Conservation (phyloP, 2,329 filamentous ascomycete genomes). For the Neopestalotiopsis clavispora region DNA sequence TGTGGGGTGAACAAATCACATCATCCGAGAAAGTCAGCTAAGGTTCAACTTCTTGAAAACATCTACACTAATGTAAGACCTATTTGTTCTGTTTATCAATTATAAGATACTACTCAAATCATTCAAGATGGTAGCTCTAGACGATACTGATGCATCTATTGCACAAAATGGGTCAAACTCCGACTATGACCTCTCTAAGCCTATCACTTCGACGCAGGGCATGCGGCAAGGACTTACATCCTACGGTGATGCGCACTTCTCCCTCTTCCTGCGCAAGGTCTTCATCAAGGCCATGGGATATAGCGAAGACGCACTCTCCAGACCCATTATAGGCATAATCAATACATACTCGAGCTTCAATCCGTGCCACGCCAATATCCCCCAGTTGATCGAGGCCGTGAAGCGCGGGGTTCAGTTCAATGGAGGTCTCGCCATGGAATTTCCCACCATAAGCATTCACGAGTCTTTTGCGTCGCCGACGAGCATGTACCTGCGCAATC, state of each 20-base stretch:
- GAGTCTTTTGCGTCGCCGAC: constrained; percentile 73
- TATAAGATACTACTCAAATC: background rate
- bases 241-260: constrained; percentile 78
- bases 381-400: constrained; percentile 72
- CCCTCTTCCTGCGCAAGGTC: constrained; percentile 74
- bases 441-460: constrained; percentile 74
- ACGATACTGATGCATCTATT: background rate
- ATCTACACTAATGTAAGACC: background rate
- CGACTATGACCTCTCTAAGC: constrained; percentile 66
- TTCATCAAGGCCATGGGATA: constrained; percentile 81
- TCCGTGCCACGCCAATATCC: constrained; percentile 74
- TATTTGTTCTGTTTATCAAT: background rate
- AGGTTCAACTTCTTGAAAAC: background rate
- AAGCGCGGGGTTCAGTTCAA: constrained; percentile 71
- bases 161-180: background rate
- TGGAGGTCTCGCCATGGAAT: constrained; percentile 73
- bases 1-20: constrained; percentile 1
- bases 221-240: constrained; percentile 68
- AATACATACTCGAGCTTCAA: constrained; percentile 78
- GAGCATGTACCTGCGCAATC: constrained; percentile 75
- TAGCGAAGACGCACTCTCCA: constrained; percentile 70
- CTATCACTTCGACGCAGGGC: constrained; percentile 55
- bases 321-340: constrained; percentile 76
- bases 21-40: background rate
- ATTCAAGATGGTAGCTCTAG: background rate